These are phyloP conservation scores for Pleurotus giganteus DNA, from an alignment of 768 basidiomycete species.

Conservation along the genomic window DNA sequence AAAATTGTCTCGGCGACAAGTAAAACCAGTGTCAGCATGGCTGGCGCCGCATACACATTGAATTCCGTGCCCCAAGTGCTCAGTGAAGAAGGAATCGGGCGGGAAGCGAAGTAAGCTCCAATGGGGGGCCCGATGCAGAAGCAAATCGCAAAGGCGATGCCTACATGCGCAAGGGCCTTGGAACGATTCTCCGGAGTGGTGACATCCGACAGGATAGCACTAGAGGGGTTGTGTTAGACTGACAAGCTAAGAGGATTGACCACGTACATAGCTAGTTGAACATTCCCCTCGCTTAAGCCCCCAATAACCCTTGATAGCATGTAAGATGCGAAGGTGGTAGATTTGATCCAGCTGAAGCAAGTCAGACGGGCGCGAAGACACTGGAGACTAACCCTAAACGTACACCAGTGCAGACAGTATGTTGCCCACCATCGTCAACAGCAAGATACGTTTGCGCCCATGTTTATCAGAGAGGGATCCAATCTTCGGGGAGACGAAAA, in stretches of 20 bases:
- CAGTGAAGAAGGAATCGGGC: slow-evolving; percentile 63
- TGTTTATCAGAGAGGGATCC: slow-evolving; percentile 86
- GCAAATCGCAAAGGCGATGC: slow-evolving; percentile 95
- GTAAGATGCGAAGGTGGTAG: slow-evolving; percentile 88
- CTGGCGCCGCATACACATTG: slow-evolving; percentile 92
- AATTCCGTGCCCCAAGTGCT: slow-evolving; percentile 58
- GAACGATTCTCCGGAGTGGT: slow-evolving; percentile 79
- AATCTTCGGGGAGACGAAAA: slow-evolving; percentile 78
- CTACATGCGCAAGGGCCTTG: slow-evolving; percentile 85
- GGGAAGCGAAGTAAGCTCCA: slow-evolving; percentile 95
- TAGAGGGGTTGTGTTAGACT: slow-evolving; percentile 26
- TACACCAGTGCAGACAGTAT: slow-evolving; percentile 85
- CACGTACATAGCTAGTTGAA: slow-evolving; percentile 89
- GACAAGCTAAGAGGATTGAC: not conserved
- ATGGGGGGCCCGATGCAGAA: slow-evolving; percentile 90
- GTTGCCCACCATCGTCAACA: slow-evolving; percentile 91
- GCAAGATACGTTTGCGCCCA: slow-evolving; percentile 81
- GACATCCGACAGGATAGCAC: slow-evolving; percentile 92
- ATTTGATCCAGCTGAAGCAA: slow-evolving; percentile 74
- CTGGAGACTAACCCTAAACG: slow-evolving; percentile 25
- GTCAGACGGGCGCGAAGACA: not conserved
- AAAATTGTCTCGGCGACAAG: slow-evolving; percentile 79
- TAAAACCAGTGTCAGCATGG: slow-evolving; percentile 75
- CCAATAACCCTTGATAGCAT: slow-evolving; percentile 89
- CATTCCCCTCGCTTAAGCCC: slow-evolving; percentile 95